Base-by-base conservation (phyloP, 1,139 yeast genomes). In the Pichia terricola region DNA sequence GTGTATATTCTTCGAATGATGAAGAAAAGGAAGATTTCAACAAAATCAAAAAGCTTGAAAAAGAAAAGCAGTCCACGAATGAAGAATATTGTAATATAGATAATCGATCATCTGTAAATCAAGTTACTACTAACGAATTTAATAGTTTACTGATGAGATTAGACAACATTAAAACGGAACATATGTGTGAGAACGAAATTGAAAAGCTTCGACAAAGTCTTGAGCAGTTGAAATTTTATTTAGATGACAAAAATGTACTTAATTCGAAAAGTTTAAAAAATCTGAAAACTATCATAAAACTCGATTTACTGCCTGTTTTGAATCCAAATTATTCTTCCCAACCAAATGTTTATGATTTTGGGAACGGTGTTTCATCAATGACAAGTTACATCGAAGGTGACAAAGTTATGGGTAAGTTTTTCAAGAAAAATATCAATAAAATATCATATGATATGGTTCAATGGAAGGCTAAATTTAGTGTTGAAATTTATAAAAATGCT, bases 1-100 rank as follows among this genome's bases (percentile, higher is more conserved):
- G 49, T 52, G 26, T 56, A 56, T 50, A 52, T 51, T 9, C 59
- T 50, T 26, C 22, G 41, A 31, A 42, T 34, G 35, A 7, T 25
- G 30, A 28, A 39, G 47, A 44, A 8, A 31, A 32, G 26, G 45
- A 46, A 8, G 48, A 48, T 25, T 28, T 48, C 25, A 40, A 37
- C 32, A 45, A 44, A 45, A 34, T 43, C 9, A 28, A 40, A 47
- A 47, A 37, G 25, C 46, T 40, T 28, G 42, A 45, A 16, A 5
- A 27, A 9, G 32, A 25, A 27, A 7, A 34, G 4, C 16, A 30
- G 6, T 8, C 35, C 5, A 26, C 30, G 25, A 35, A 30, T 32
- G 35, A 25, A 6, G 9, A 35, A n/a, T n/a, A n/a, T n/a, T n/a
- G n/a, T n/a, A n/a, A n/a, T n/a, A n/a, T n/a, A n/a, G n/a, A n/a